These are phyloP conservation scores for Vigna angularis DNA, from an alignment of 306 rosid genomes.

Conservation along the genomic window DNA sequence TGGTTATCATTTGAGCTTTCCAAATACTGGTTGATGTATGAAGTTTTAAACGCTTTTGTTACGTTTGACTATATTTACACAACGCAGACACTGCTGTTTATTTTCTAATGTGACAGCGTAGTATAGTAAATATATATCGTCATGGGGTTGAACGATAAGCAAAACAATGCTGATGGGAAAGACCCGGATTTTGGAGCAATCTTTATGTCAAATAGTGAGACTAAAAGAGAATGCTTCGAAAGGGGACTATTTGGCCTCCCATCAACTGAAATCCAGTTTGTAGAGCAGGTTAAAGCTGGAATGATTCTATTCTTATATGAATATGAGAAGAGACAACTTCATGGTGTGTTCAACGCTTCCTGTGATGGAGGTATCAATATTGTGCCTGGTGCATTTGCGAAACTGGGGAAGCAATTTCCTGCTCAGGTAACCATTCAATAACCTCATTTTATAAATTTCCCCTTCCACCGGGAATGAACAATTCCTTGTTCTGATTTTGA, in stretches of 20 bases:
- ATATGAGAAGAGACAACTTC: conserved; percentile 58
- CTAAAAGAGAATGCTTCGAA: conserved; percentile 48
- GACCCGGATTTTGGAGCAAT: conserved; percentile 59
- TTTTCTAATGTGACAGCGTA: conserved; percentile 42
- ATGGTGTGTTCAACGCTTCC: conserved; percentile 67
- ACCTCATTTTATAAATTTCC: not conserved
- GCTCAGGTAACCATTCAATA: conserved; percentile 64
- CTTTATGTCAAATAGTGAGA: conserved; percentile 48
- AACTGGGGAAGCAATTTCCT: conserved; percentile 53
- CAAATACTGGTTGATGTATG: conserved; percentile 32
- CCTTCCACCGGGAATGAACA: no score
- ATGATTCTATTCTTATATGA: conserved; percentile 71
- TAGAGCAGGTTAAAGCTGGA: conserved; percentile 59
- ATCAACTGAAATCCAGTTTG: conserved; percentile 46
- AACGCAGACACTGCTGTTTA: conserved; percentile 31
- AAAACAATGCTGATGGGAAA: conserved; percentile 48
- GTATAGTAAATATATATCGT: conserved; percentile 32
- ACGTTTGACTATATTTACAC: conserved; percentile 29
- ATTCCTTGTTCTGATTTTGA: conserved; percentile 33
- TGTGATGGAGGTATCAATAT: conserved; percentile 60
- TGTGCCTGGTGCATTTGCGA: conserved; percentile 52
- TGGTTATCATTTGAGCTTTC: conserved; percentile 11
- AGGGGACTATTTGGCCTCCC: conserved; percentile 49
- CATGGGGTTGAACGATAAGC: conserved; percentile 48
- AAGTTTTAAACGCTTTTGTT: conserved; percentile 12